Evolutionary conservation across 306 rosid species (phyloP), one percentile per base, ranked within the genome.

Genomic region (Lathyrus tuberosus): DNA sequence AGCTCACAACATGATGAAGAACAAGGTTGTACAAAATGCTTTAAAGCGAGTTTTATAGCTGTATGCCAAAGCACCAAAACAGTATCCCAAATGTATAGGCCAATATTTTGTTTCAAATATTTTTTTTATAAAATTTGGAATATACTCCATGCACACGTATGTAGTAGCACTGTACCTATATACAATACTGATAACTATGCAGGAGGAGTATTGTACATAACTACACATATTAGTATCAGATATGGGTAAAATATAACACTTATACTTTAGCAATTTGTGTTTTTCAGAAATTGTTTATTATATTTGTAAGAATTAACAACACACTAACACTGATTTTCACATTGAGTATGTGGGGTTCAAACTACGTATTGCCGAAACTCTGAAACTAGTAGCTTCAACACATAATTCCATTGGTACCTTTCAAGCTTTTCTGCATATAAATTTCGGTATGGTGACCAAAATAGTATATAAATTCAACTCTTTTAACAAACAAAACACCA

Each of bases 401-500:
- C 40, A 35, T 35, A 8, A 35, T 35, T 35, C 40, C 40, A 7
- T 7, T 35, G 40, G 40, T 35, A 35, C 40, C 40, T 3, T 35
- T 35, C 40, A 35, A 35, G 40, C 40, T 7, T 35, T 35, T 35
- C 10, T 35, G 40, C 40, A 35, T 35, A 35, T 35, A 35, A 35
- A 35, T 35, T 57, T 57, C 51, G 33, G 40, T 33, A 30, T 33
- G 68, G 9, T 47, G 15, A 62, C 63, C 70, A 49, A 35, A 15
- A 49, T 52, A 20, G 40, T 35, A 60, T 49, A 37, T 37, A 24
- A 72, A 37, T 9, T 18, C 64, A 28, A 24, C 24, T 26, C 16
- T 15, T 37, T 61, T 61, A 22, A 35, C 53, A 58, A 47, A 35
- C 17, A 72, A 35, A 28, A 48, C 17, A 60, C 41, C 69, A 71